A percentile compares a stretch with the other conserved stretches of the same genome.
Evolutionary conservation across 169 alveolate species (phyloP).

Genomic region (Babesia caballi): DNA sequence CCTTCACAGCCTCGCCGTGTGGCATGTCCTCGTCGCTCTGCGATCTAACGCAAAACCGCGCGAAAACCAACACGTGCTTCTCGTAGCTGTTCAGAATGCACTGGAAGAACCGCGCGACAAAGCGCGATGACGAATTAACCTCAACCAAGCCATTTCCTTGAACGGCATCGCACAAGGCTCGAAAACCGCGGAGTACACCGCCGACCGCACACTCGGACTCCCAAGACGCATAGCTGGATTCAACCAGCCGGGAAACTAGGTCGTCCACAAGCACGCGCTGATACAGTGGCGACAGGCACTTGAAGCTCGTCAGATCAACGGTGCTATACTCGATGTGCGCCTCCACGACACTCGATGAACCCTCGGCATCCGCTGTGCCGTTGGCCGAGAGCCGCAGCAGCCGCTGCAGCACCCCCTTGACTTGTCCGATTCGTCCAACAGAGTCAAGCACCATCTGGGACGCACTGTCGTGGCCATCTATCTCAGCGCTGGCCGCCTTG

Average conservation of each 20-base stretch:
- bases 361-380: background rate
- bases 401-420: background rate
- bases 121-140: background rate
- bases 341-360: background rate
- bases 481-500: background rate
- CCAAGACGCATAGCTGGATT: background rate
- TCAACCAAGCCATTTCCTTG: background rate
- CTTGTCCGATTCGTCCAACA: background rate
- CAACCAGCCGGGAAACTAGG: background rate
- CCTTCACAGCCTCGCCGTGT: background rate
- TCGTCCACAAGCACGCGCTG: background rate
- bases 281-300: background rate
- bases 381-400: background rate
- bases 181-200: background rate
- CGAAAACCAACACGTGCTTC: constrained; percentile 8
- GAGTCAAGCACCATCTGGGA: background rate
- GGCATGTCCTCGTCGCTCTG: background rate
- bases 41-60: constrained; percentile 13
- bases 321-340: background rate
- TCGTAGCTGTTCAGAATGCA: background rate
- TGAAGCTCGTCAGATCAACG: background rate
- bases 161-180: background rate
- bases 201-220: constrained; percentile 1
- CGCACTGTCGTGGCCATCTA: background rate
- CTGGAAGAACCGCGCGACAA: background rate